phyloP scores from a whole-genome alignment of 192 early-diverging fungal genomes.

The Mortierella antarctica region DNA sequence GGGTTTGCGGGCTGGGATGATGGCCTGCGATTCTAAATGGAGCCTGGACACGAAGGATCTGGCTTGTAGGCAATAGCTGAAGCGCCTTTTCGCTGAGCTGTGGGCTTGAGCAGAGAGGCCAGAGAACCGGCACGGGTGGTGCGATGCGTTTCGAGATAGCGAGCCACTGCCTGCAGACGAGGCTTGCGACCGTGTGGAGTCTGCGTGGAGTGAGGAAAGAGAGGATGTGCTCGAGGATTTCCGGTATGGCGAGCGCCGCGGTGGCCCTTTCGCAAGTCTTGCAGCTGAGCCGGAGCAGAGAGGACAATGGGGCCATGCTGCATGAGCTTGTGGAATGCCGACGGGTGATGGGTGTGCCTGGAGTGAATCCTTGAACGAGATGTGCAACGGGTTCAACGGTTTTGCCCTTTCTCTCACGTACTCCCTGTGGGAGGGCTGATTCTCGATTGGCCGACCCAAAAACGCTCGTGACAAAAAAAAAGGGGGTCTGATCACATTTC shows the following conservation, averaged over 20 bases:
- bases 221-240: conserved; percentile 5
- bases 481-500: conserved; percentile 7
- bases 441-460: not conserved
- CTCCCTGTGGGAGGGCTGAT: not conserved
- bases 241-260: not conserved
- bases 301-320: not conserved
- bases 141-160: not conserved
- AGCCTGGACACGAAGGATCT: not conserved
- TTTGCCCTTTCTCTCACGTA: no score
- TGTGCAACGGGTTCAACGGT: no score
- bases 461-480: not conserved
- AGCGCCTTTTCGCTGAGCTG: not conserved
- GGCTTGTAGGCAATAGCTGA: not conserved
- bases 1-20: not conserved
- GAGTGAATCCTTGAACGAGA: no score
- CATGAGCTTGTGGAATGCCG: not conserved
- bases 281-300: not conserved
- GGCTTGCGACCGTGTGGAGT: not conserved
- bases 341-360: not conserved
- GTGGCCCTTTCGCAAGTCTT: not conserved
- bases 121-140: not conserved
- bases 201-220: not conserved
- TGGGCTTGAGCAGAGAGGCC: no score
- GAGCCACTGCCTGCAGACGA: conserved; percentile 4
- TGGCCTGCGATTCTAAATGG: not conserved